Base-by-base conservation (phyloP, 352 stramenopile species). In the Phytopythium ostracodes region DNA sequence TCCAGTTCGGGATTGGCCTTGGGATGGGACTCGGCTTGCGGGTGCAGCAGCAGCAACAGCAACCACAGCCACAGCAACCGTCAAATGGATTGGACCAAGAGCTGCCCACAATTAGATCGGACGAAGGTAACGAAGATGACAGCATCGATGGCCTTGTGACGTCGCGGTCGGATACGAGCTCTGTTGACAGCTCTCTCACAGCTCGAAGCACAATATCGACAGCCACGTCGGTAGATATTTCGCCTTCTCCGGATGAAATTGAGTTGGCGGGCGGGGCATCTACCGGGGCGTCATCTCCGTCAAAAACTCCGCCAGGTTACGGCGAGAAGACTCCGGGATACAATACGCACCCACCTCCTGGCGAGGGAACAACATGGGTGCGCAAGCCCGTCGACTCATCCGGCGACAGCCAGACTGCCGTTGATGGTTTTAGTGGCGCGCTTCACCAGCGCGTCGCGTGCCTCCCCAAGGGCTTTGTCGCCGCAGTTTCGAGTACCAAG, bases 1-100 rank as follows among this genome's bases (percentile, higher is more conserved):
- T 94, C 17, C 87, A 95, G 55, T 73, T 94, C 25, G 81, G 83
- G 1, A 87, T 98, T 35, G 84, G 88, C 43, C 71, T 98, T 29
- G 93, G 92, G 1, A 91, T 98, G 79, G 92, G 93, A 1, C 78
- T 98, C 27, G 88, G 88, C 9, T 74, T 97, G 53, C 75, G 88
- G 2, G 73, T 81, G 27, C 75, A 89, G 27, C 74, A 80, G 50
- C 75, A 79, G 29, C 79, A 75, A 64, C 65, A 61, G 61, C 7
- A 58, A 60, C 11, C 11, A 58, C 53, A 58, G 62, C 11, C 11
- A 58, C 53, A 58, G 4, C 31, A 20, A 8, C 18, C 33, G 22
- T 31, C 2, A 8, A n/a, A 18, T 2, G 24, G 4, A 1, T 22
- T 24, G 22, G n/a, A 22, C 14, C 33, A 59, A 15, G n/a, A 49